Percentiles rank a stretch among this genome's conserved stretches.
Evolutionary conservation across 371 early-diverging fungal genomes (phyloP).

Genomic region (Mucor velutinosus): DNA sequence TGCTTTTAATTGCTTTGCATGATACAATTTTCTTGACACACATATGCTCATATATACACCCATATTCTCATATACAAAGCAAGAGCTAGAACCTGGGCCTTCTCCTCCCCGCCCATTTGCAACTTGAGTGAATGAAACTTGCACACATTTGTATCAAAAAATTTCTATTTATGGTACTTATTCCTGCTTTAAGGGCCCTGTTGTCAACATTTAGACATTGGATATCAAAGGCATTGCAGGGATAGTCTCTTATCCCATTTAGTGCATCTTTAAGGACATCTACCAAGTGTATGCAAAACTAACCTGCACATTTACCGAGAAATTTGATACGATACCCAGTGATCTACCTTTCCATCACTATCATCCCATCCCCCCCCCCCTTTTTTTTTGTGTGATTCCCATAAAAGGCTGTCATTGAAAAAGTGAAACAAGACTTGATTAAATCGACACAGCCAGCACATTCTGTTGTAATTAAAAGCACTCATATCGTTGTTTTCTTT

Average conservation of each 20-base stretch:
- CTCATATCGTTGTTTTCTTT: neutral
- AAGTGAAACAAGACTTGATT: neutral
- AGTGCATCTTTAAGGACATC: too few relatives aligned
- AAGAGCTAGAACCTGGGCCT: neutral
- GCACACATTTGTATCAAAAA: neutral
- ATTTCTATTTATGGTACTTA: slow-evolving; percentile 10
- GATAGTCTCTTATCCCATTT: neutral
- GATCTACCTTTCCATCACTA: neutral
- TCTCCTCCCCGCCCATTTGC: neutral
- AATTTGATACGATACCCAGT: neutral
- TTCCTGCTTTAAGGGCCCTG: slow-evolving; percentile 13
- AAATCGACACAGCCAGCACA: neutral
- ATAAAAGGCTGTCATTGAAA: neutral
- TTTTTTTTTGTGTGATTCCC: neutral
- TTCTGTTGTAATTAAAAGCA: neutral
- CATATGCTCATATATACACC: neutral
- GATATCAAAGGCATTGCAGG: neutral
- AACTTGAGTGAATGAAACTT: neutral
- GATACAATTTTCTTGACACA: neutral
- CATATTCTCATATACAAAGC: neutral
- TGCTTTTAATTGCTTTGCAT: neutral
- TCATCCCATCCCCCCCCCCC: neutral
- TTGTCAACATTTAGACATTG: neutral
- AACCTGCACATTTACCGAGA: neutral
- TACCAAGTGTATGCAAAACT: neutral